Evolutionary conservation across 2,329 filamentous ascomycete species (phyloP).

Genomic region (Colletotrichum sp.): DNA sequence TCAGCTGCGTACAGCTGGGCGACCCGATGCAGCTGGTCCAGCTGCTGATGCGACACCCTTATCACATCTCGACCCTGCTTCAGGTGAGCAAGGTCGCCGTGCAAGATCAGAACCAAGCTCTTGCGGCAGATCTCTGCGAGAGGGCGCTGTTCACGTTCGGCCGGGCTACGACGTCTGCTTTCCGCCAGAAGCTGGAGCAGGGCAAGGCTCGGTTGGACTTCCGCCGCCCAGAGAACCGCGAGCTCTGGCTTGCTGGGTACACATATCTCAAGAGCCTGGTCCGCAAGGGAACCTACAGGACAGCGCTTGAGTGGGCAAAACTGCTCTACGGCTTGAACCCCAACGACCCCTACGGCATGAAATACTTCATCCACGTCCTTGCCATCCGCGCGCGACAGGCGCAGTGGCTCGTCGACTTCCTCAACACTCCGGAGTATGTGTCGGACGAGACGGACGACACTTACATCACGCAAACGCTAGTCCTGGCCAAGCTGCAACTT

Average conservation of each 20-base stretch:
- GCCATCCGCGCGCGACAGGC: conserved; percentile 82
- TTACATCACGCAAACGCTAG: conserved; percentile 78
- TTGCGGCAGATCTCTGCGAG: conserved; percentile 87
- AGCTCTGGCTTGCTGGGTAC: conserved; percentile 90
- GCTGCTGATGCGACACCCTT: conserved; percentile 66
- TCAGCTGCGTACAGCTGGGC: conserved; percentile 78
- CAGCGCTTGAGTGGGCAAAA: conserved; percentile 93
- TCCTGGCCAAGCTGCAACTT: conserved; percentile 76
- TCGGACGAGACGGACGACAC: conserved; percentile 48
- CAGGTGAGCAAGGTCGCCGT: conserved; percentile 93
- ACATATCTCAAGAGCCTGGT: conserved; percentile 86
- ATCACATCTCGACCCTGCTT: conserved; percentile 91
- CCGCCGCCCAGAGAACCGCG: conserved; percentile 81
- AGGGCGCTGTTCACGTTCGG: conserved; percentile 92
- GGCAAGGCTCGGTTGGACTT: conserved; percentile 86
- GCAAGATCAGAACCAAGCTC: conserved; percentile 85
- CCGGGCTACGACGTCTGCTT: conserved; percentile 83
- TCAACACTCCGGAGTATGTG: conserved; percentile 52
- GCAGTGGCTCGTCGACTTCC: conserved; percentile 75
- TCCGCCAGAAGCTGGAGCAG: conserved; percentile 74
- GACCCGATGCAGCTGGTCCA: conserved; percentile 84
- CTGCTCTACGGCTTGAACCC: conserved; percentile 78
- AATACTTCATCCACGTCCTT: conserved; percentile 81
- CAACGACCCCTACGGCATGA: conserved; percentile 82
- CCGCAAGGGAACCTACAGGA: conserved; percentile 91